phyloP scores from a whole-genome alignment of 2,329 filamentous ascomycete species.

The Aphanoascus verrucosus region DNA sequence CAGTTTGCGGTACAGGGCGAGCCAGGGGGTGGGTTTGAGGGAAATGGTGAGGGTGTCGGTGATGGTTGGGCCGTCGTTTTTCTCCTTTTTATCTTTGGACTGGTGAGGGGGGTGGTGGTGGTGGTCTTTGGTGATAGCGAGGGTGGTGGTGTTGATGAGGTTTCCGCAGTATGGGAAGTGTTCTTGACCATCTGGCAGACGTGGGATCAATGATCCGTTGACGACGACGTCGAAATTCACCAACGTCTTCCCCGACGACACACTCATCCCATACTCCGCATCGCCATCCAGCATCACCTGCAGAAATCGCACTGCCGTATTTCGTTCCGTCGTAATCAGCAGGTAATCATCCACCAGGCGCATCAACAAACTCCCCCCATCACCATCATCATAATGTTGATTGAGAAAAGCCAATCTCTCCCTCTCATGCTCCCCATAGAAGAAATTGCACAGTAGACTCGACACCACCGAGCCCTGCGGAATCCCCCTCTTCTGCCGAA shows the following conservation, averaged over 20 bases:
- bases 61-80: slow-evolving; percentile 47
- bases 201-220: slow-evolving; percentile 43
- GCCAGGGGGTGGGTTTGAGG: slow-evolving; percentile 58
- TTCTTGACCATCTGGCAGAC: slow-evolving; percentile 29
- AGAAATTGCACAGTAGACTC: slow-evolving; percentile 82
- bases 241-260: slow-evolving; percentile 69
- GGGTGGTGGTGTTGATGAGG: slow-evolving; percentile 59
- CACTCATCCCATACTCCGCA: slow-evolving; percentile 65
- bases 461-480: slow-evolving; percentile 88
- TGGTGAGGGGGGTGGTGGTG: too few species aligned
- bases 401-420: slow-evolving; percentile 58
- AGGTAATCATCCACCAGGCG: slow-evolving; percentile 89
- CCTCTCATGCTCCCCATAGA: slow-evolving; percentile 78
- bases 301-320: slow-evolving; percentile 62
- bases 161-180: slow-evolving; percentile 82
- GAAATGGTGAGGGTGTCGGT: slow-evolving; percentile 72
- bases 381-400: too few species aligned
- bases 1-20: slow-evolving; percentile 68
- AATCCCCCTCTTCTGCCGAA: slow-evolving; percentile 78
- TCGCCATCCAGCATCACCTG: slow-evolving; percentile 69
- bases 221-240: slow-evolving; percentile 66
- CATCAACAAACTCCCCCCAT: slow-evolving; percentile 60
- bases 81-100: too few species aligned
- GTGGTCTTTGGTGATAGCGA: slow-evolving; percentile 63
- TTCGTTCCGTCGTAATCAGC: slow-evolving; percentile 61